Evolutionary conservation across 2,329 filamentous ascomycete genomes (phyloP).

Genomic region (Diaporthe citriasiana): DNA sequence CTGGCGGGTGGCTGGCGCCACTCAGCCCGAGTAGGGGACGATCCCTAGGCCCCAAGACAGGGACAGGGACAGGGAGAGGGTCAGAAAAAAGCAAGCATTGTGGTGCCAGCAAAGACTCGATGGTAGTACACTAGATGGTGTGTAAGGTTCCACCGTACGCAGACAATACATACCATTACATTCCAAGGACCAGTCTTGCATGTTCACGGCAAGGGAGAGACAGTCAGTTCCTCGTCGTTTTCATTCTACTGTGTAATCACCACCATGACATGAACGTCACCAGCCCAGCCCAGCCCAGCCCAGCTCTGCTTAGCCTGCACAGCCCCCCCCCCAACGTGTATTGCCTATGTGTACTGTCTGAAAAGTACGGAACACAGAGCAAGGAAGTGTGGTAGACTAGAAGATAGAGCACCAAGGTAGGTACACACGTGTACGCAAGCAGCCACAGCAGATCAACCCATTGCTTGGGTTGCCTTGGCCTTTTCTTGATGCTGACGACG

Average conservation of each 20-base stretch:
- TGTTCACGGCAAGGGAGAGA: background rate
- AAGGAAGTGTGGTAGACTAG: background rate
- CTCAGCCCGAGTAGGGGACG: slow-evolving; percentile 8
- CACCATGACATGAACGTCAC: background rate
- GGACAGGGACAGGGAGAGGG: slow-evolving; percentile 7
- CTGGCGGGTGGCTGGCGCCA: slow-evolving; percentile 31
- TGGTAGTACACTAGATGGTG: too few relatives aligned
- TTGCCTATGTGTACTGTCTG: background rate
- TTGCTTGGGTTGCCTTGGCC: background rate
- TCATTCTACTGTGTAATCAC: too few relatives aligned
- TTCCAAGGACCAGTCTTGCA: too few relatives aligned
- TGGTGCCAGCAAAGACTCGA: slow-evolving; percentile 17
- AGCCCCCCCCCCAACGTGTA: slow-evolving; percentile 9
- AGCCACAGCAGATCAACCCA: background rate
- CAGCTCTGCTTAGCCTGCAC: slow-evolving; percentile 1
- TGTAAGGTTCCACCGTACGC: background rate
- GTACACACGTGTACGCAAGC: background rate
- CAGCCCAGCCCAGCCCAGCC: background rate
- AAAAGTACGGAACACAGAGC: background rate
- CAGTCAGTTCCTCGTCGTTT: too few relatives aligned
- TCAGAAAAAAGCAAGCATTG: background rate
- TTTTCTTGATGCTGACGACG: slow-evolving; percentile 28
- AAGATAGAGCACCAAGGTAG: background rate
- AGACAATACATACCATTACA: background rate
- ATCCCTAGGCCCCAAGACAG: background rate